Percentiles rank a stretch among this genome's conserved stretches.
phyloP scores from a whole-genome alignment of 441 rosid genomes.

The Omphalea diandra region DNA sequence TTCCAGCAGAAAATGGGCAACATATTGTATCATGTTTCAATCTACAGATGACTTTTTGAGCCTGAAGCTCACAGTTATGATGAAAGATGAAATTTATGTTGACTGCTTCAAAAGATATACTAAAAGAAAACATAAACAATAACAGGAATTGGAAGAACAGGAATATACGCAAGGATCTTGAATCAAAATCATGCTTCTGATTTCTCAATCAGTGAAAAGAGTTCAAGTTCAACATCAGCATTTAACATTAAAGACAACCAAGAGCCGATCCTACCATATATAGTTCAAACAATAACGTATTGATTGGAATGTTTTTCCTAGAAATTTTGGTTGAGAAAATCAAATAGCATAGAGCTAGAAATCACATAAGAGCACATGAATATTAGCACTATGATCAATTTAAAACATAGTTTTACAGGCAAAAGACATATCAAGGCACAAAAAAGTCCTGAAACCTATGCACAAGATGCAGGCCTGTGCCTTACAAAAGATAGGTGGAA shows the following conservation, averaged over 20 bases:
- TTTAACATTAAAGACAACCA: no score
- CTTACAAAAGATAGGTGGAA: no score
- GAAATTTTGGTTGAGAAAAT: no score
- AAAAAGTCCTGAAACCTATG: no score
- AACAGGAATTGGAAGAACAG: not conserved
- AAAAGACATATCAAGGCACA: no score
- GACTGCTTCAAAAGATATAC: not conserved
- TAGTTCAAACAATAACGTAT: not conserved
- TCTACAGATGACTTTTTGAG: not conserved
- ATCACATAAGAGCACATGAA: not conserved
- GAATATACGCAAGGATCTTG: not conserved
- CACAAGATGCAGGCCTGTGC: no score
- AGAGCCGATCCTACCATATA: no score
- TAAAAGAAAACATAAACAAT: not conserved
- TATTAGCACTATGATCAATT: not conserved
- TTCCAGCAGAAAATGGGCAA: constrained; percentile 20
- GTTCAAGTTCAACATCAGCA: no score
- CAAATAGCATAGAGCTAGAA: not conserved
- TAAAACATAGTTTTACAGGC: no score
- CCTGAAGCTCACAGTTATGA: not conserved
- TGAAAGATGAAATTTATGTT: not conserved
- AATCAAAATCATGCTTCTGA: constrained; percentile 7
- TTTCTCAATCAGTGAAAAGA: not conserved
- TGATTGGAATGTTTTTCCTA: not conserved
- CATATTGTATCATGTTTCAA: not conserved